Percentiles rank a stretch among this genome's conserved stretches.
Evolutionary conservation across 2,329 filamentous ascomycete species (phyloP).

Genomic region (Hansfordia pulvinata): DNA sequence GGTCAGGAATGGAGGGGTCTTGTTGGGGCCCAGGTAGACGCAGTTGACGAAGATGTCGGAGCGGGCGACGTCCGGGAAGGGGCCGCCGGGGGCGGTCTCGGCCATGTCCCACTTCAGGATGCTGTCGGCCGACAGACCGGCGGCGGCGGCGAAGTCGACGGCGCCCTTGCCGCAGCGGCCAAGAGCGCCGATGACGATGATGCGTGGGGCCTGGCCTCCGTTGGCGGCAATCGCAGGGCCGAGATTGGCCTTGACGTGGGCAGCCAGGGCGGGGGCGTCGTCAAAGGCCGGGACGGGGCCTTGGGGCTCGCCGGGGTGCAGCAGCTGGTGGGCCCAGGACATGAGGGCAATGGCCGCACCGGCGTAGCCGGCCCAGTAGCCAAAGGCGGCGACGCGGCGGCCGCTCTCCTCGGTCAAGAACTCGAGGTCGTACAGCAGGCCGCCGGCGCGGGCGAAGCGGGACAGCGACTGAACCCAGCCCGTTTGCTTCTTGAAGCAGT

Average conservation of each 20-base stretch:
- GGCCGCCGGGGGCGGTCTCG: slow-evolving; percentile 65
- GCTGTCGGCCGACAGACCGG: slow-evolving; percentile 55
- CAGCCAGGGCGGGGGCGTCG: slow-evolving; percentile 61
- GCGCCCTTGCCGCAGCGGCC: slow-evolving; percentile 77
- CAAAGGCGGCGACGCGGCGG: slow-evolving; percentile 58
- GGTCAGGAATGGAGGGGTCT: slow-evolving; percentile 74
- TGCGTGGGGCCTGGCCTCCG: slow-evolving; percentile 52
- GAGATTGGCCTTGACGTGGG: slow-evolving; percentile 60
- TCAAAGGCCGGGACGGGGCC: slow-evolving; percentile 55
- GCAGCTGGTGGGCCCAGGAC: slow-evolving; percentile 74
- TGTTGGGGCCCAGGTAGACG: slow-evolving; percentile 71
- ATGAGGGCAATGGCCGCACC: slow-evolving; percentile 62
- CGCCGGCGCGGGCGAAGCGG: slow-evolving; percentile 63
- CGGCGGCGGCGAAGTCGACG: slow-evolving; percentile 63
- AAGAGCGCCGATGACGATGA: slow-evolving; percentile 76
- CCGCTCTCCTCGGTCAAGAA: slow-evolving; percentile 66
- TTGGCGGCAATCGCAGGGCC: slow-evolving; percentile 49
- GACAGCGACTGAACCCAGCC: slow-evolving; percentile 72
- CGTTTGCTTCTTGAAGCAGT: slow-evolving; percentile 64
- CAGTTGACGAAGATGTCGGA: slow-evolving; percentile 73
- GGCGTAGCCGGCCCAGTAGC: slow-evolving; percentile 65
- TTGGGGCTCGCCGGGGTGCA: slow-evolving; percentile 53
- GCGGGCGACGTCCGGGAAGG: slow-evolving; percentile 66
- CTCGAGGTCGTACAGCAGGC: slow-evolving; percentile 73
- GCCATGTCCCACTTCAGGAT: slow-evolving; percentile 62